Percentiles rank a stretch among this genome's conserved stretches.
phyloP scores from a whole-genome alignment of 78 protist species.

The Monosiga brevicollis region DNA sequence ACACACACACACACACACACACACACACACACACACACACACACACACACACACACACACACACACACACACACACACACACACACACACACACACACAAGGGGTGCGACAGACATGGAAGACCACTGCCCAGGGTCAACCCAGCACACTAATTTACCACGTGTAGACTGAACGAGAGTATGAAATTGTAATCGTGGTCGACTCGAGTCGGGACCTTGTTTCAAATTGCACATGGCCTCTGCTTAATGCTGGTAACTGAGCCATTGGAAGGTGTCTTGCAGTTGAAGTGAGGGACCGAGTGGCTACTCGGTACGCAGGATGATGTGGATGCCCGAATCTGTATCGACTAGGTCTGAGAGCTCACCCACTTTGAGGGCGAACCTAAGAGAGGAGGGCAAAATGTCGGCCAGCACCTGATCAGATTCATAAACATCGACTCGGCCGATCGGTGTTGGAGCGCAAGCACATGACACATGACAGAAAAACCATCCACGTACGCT shows the following conservation, averaged over 20 bases:
- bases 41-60: not conserved
- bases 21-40: not conserved
- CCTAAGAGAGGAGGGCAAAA: not conserved
- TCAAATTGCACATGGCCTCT: not conserved
- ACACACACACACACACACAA: not conserved
- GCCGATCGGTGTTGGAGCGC: too few species aligned
- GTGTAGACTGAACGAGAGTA: too few species aligned
- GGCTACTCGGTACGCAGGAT: conserved; percentile 12
- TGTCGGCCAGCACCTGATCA: not conserved
- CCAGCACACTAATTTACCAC: not conserved
- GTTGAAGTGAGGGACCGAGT: not conserved
- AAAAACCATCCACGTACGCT: not conserved
- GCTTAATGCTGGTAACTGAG: not conserved
- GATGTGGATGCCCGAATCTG: conserved; percentile 76
- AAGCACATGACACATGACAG: not conserved
- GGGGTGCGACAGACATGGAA: not conserved
- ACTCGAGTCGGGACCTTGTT: not conserved
- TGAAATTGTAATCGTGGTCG: not conserved
- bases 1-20: too few species aligned
- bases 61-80: not conserved
- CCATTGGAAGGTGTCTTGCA: not conserved
- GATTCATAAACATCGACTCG: not conserved
- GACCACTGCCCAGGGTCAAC: not conserved
- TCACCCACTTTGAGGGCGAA: conserved; percentile 59
- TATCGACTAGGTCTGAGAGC: conserved; percentile 44